These are phyloP conservation scores for Ascochyta koolunga DNA, from an alignment of 2,329 filamentous ascomycete species.

Conservation along the genomic window DNA sequence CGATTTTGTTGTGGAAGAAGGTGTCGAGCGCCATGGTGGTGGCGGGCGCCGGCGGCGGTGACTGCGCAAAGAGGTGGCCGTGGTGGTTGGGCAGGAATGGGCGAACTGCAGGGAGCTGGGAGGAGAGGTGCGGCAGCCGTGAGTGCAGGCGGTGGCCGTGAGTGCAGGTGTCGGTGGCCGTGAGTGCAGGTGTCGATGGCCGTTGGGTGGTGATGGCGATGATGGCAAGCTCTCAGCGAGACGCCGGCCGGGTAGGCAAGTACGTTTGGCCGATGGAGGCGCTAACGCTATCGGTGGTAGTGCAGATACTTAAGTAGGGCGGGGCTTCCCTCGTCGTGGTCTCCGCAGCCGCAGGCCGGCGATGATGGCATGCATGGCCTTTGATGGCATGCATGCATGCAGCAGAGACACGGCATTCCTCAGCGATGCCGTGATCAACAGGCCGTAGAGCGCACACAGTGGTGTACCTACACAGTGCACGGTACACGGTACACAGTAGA, in stretches of 20 bases:
- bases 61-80: slow-evolving; percentile 5
- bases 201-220: slow-evolving; percentile 1
- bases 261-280: slow-evolving; percentile 4
- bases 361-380: too few species aligned
- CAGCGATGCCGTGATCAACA: not conserved
- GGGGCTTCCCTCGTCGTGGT: slow-evolving; percentile 1
- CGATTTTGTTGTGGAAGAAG: slow-evolving; percentile 99
- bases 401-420: slow-evolving; percentile 15
- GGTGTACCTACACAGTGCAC: too few species aligned
- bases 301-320: not conserved
- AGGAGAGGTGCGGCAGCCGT: not conserved
- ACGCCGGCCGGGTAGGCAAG: not conserved
- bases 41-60: slow-evolving; percentile 33
- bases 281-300: not conserved
- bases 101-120: not conserved
- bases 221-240: slow-evolving; percentile 8
- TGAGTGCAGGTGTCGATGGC: not conserved
- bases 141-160: not conserved
- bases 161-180: not conserved
- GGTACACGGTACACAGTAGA: too few species aligned
- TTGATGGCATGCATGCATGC: not conserved
- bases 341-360: not conserved
- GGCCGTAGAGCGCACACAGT: not conserved
- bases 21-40: slow-evolving; percentile 95
- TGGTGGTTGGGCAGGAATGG: not conserved